Evolutionary conservation across 495 filamentous ascomycete genomes (phyloP).

Genomic region (Mytilinidion resinicola): DNA sequence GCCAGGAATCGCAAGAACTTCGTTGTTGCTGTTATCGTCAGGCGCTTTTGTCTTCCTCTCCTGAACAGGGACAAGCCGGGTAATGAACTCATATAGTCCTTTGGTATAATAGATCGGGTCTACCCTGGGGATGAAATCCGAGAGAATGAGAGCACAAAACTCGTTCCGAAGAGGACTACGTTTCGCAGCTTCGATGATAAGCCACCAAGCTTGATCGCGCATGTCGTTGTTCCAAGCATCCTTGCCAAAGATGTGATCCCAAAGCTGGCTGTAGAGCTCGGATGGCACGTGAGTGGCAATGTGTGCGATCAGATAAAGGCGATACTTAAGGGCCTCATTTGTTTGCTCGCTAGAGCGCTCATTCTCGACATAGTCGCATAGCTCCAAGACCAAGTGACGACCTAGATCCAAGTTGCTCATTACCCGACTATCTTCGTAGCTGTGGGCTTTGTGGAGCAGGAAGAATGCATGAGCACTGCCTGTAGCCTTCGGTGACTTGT

Average conservation of each 20-base stretch:
- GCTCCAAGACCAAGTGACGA: slow-evolving; percentile 27
- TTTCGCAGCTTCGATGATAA: slow-evolving; percentile 9
- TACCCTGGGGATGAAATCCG: slow-evolving; percentile 58
- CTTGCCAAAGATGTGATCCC: slow-evolving; percentile 26
- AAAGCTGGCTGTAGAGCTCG: slow-evolving; percentile 15
- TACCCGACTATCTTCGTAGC: slow-evolving; percentile 5
- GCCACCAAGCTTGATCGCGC: slow-evolving; percentile 55
- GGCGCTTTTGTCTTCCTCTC: not conserved
- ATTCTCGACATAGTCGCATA: slow-evolving; percentile 23
- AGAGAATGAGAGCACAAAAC: slow-evolving; percentile 61
- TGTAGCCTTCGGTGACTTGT: slow-evolving; percentile 15
- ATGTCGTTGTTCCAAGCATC: slow-evolving; percentile 48
- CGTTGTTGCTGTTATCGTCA: slow-evolving; percentile 26
- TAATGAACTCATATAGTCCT: slow-evolving; percentile 63
- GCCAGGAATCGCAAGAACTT: slow-evolving; percentile 50
- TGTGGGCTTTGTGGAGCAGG: not conserved
- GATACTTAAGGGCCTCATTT: slow-evolving; percentile 12
- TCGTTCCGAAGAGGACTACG: slow-evolving; percentile 1
- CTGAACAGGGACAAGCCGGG: slow-evolving; percentile 38
- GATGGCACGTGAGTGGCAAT: slow-evolving; percentile 14
- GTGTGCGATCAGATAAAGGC: slow-evolving; percentile 15
- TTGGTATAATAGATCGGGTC: slow-evolving; percentile 58
- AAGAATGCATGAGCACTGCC: slow-evolving; percentile 21
- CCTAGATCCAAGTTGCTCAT: slow-evolving; percentile 14
- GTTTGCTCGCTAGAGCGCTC: slow-evolving; percentile 2